phyloP scores from a whole-genome alignment of 2,329 filamentous ascomycete species.

The Drechslerella stenobrocha region DNA sequence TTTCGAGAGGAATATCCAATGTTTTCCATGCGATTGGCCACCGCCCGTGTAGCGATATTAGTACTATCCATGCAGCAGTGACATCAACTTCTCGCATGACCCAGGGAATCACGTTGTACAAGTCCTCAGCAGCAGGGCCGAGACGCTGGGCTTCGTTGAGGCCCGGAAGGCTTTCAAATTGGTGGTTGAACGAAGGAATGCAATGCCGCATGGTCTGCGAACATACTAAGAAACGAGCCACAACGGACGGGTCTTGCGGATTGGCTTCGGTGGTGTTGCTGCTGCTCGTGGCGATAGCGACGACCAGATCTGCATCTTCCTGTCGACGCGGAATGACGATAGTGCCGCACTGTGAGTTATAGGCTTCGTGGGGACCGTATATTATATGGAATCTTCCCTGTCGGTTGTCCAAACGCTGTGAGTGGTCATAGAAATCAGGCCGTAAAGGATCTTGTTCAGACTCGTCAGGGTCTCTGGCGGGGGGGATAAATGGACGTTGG shows the following conservation, averaged over 20 bases:
- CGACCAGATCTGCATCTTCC: slow-evolving; percentile 3
- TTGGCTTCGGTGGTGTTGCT: neutral
- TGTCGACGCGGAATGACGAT: slow-evolving; percentile 19
- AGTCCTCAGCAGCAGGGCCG: neutral
- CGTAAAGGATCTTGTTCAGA: slow-evolving; percentile 5
- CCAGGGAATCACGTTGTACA: slow-evolving; percentile 17
- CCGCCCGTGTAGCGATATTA: slow-evolving; percentile 23
- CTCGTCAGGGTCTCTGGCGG: neutral
- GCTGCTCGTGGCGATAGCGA: slow-evolving; percentile 8
- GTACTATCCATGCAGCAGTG: slow-evolving; percentile 15
- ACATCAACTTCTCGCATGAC: slow-evolving; percentile 10
- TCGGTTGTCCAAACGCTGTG: slow-evolving; percentile 3
- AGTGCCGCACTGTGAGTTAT: slow-evolving; percentile 1
- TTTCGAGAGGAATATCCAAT: slow-evolving; percentile 20
- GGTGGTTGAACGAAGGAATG: slow-evolving; percentile 13
- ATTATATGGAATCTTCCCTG: neutral
- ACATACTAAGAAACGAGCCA: slow-evolving; percentile 23
- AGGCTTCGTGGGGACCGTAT: neutral
- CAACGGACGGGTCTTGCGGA: neutral
- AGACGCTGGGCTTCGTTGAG: slow-evolving; percentile 11
- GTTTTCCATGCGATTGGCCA: slow-evolving; percentile 11
- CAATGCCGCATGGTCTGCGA: neutral
- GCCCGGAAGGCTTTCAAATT: neutral
- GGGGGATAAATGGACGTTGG: neutral
- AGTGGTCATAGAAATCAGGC: neutral